Evolutionary conservation across 345 rosid genomes (phyloP), one percentile per base, ranked within the genome.

Genomic region (Sonneratia caseolaris): DNA sequence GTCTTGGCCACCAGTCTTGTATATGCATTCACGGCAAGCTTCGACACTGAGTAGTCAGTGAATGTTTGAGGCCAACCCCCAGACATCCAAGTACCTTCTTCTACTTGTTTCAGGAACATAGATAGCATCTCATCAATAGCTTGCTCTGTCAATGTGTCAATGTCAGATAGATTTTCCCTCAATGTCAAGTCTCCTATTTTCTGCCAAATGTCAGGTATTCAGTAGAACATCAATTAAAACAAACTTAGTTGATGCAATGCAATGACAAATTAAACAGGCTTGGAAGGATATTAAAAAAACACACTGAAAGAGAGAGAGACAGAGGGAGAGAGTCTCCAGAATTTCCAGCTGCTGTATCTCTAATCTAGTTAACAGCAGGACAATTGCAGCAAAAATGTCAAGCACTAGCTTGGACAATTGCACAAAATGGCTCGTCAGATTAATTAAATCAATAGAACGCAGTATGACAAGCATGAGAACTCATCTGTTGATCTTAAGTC

Each of bases 31-130:
- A 95, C 97, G 1, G 89, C 99, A 71, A 95, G 96, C 77, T 95
- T 95, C 1, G 99, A 92, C 49, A 95, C 53, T 0, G 99, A 84
- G 78, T 92, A 95, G 81, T 92, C 97, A 0, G 97, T 95, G 77
- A 79, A 82, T 3, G 74, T 73, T 76, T 88, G 85, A 70, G 99
- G 99, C 99, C 99, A 95, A 18, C 97, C 97, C 48, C 93, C 96
- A 18, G 92, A 84, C 38, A 77, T 69, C 97, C 97, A 94, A 3
- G 84, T 83, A 38, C 87, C 89, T 35, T 85, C 89, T 61, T 91
- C 93, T 38, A 88, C 97, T 82, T 92, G 96, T 71, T 86, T 76
- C 19, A 92, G 76, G 82, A 95, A 95, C 73, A 79, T 87, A 0
- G 85, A 80, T 5, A 88, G 68, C 15, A 82, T 87, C 48, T 77